Base-by-base conservation (phyloP, 1,139 yeast species). In the Lizanozyma gosingica region DNA sequence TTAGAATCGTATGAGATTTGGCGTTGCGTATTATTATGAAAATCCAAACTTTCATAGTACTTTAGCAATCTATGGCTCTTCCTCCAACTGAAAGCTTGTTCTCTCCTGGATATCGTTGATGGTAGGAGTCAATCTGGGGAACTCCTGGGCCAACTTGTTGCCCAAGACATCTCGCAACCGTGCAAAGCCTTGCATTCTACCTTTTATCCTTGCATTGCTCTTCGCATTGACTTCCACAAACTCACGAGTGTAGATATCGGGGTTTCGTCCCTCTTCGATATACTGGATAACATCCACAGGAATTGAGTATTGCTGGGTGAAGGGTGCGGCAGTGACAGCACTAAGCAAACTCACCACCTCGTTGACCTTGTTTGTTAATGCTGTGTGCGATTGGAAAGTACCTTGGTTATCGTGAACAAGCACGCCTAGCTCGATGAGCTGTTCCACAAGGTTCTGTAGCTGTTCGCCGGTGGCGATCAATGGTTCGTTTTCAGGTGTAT, bases 231-330 rank as follows among this genome's bases (percentile, higher is more conserved):
- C 86, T 58, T 92, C 98, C 9, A 90, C 87, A 62, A 92, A 92
- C 61, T 94, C 98, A 56, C 98, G 73, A 0, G 97, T 88, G 59
- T 92, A 92, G 38, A 92, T 90, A 56, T 92, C 97, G 0, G 99
- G 98, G 55, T 92, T 92, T 49, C 98, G 70, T 2, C 98, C 98
- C 53, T 88, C 95, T 56, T 92, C 97, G 37, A 92, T 86, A 56
- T 92, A 84, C 45, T 81, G 80, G 4, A 86, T 64, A 14, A 86
- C 88, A 54, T 86, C 95, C 37, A 82, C 57, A 0, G 95, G 95
- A 2, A 86, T 70, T 1, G 80, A 77, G 40, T 56, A 68, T 41
- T 67, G 62, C 34, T 52, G 55, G 1, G 65, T 59, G 37, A 54
- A 54, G 1, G 66, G 63, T 39, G 59, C 57, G n/a, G 61, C 50